phyloP scores from a whole-genome alignment of 2,329 filamentous ascomycete species.

The Cladorrhinum sp. region DNA sequence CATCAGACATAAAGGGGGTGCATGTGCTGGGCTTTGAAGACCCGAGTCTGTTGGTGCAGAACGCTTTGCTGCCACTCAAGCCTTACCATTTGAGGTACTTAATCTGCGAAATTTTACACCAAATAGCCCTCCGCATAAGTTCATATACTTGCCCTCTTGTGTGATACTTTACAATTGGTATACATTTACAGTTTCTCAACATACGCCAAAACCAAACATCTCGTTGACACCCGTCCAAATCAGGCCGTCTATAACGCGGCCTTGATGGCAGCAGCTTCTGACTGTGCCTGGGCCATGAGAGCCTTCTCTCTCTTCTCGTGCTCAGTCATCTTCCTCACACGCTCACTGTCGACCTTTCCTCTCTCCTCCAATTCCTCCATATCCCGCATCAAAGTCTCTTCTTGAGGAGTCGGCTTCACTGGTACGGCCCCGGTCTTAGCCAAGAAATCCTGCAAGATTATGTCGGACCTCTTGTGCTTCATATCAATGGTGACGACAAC shows the following conservation, averaged over 20 bases:
- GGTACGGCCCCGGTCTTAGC: conserved; percentile 58
- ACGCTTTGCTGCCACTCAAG: too few relatives aligned
- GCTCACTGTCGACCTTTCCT: conserved; percentile 53
- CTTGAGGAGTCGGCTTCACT: conserved; percentile 57
- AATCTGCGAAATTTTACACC: too few relatives aligned
- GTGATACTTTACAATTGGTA: conserved; percentile 27
- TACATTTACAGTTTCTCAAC: conserved; percentile 15
- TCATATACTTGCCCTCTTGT: not conserved
- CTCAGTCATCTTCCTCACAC: conserved; percentile 50
- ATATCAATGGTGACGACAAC: conserved; percentile 58
- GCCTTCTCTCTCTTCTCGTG: conserved; percentile 62
- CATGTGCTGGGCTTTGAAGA: too few relatives aligned
- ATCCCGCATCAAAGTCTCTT: conserved; percentile 56
- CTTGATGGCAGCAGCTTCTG: conserved; percentile 46
- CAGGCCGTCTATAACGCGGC: conserved; percentile 23
- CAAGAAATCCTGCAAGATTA: conserved; percentile 63
- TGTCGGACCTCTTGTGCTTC: conserved; percentile 56
- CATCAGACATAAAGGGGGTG: too few relatives aligned
- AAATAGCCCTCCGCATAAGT: too few relatives aligned
- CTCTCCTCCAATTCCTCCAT: conserved; percentile 53
- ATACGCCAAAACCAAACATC: not conserved
- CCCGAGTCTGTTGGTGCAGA: too few relatives aligned
- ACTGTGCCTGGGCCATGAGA: conserved; percentile 53
- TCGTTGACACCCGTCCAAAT: not conserved
- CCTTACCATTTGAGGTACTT: too few relatives aligned